phyloP scores from a whole-genome alignment of 2,329 filamentous ascomycete genomes.

The Pseudogymnoascus sp. region DNA sequence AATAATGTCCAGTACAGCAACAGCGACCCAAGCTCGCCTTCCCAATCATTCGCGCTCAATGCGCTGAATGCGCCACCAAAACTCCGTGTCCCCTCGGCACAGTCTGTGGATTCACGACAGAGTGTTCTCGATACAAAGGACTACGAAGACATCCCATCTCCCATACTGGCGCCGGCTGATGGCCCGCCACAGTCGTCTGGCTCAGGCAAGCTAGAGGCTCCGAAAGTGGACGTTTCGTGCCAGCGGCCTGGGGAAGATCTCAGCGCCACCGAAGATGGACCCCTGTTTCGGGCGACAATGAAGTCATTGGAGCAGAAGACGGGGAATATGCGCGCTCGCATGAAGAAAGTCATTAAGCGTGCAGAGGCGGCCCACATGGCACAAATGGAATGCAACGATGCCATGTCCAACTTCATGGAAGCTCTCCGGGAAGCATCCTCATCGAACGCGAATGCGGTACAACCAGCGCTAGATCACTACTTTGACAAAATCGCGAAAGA shows the following conservation, averaged over 20 bases:
- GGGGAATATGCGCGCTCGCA: slow-evolving; percentile 81
- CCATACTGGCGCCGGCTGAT: slow-evolving; percentile 22
- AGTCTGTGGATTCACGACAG: slow-evolving; percentile 76
- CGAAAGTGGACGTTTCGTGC: slow-evolving; percentile 83
- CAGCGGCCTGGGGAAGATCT: slow-evolving; percentile 80
- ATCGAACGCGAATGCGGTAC: slow-evolving; percentile 93
- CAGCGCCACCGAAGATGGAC: slow-evolving; percentile 80
- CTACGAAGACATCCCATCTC: slow-evolving; percentile 40
- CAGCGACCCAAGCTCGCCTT: slow-evolving; percentile 57
- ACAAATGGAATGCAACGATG: slow-evolving; percentile 77
- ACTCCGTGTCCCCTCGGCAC: slow-evolving; percentile 74
- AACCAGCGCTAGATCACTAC: slow-evolving; percentile 93
- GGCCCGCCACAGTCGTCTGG: slow-evolving; percentile 13
- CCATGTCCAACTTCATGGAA: slow-evolving; percentile 73
- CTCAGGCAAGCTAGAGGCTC: slow-evolving; percentile 29
- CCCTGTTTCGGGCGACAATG: slow-evolving; percentile 92
- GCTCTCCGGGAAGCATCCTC: slow-evolving; percentile 78
- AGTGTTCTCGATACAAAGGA: slow-evolving; percentile 55
- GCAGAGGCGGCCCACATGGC: slow-evolving; percentile 81
- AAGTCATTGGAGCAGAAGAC: slow-evolving; percentile 96
- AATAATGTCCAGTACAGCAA: slow-evolving; percentile 29
- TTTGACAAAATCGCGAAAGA: slow-evolving; percentile 94
- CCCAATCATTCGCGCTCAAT: slow-evolving; percentile 51
- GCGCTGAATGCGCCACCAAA: slow-evolving; percentile 65
- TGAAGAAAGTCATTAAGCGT: slow-evolving; percentile 92